Base-by-base conservation (phyloP, 208 protist genomes). In the Leishmania major region DNA sequence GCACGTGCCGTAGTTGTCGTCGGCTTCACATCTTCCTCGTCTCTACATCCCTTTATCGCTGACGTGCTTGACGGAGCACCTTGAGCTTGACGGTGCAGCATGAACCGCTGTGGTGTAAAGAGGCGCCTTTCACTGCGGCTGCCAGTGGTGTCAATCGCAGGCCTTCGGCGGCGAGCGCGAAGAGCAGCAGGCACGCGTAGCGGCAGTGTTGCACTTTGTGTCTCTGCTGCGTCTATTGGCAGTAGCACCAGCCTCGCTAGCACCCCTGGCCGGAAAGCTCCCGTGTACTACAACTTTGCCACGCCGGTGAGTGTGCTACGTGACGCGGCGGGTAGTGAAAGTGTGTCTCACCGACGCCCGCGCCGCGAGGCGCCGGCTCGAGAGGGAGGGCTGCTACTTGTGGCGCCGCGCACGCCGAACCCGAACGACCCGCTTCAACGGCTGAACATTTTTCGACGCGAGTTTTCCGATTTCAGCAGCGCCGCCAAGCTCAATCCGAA, bases 381-480 rank as follows among this genome's bases (percentile, higher is more conserved):
- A 53, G 70, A 73, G 28, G 51, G 7, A 83, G 73, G 75, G 75
- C 77, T n/a, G 6, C 43, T 22, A 35, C 73, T n/a, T 19, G 80
- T n/a, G 81, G 85, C 72, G 35, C 72, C 72, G 31, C 51, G 51
- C 72, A 45, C 45, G 59, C 75, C 81, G 28, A 76, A 75, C 25
- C 2, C 73, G 11, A 25, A 66, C 55, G 86, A 94, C 80, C 84
- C 89, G n/a, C 85, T 91, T 67, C 28, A 53, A 2, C 55, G 90
- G 69, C 28, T 93, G 3, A 87, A 78, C 51, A 90, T 96, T 57
- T 95, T 92, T 67, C 87, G 94, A 19, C 88, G 88, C 31, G 94
- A 97, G n/a, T 94, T 95, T 81, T 75, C 81, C 0, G 87, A 90
- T 10, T 55, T 80, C 51, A 47, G 22, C 71, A 22, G 75, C 51